These are phyloP conservation scores for Musa acuminata DNA, from an alignment of 176 grass and related monocot genomes.

Conservation along the genomic window DNA sequence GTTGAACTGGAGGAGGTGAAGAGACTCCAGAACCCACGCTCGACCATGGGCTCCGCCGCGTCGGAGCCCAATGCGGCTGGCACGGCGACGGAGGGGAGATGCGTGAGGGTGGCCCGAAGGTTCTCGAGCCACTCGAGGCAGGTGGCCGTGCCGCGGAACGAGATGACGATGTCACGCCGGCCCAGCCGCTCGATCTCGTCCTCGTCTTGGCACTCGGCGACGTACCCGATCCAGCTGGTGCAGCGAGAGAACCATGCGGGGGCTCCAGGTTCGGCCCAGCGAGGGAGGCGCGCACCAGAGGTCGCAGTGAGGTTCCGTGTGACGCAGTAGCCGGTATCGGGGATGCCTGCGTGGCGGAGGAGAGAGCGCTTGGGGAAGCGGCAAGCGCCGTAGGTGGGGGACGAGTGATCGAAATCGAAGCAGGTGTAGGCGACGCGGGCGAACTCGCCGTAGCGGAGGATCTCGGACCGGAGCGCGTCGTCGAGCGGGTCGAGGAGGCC, in stretches of 20 bases:
- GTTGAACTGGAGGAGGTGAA: constrained; percentile 24
- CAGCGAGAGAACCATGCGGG: constrained; percentile 13
- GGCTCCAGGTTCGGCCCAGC: constrained; percentile 6
- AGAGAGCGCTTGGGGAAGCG: constrained; percentile 31
- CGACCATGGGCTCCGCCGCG: constrained; percentile 21
- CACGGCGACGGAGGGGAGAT: background rate
- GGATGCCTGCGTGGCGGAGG: constrained; percentile 24
- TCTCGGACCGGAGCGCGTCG: constrained; percentile 33
- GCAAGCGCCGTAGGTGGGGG: constrained; percentile 32
- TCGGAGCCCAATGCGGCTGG: background rate
- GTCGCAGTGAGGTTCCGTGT: constrained; percentile 36
- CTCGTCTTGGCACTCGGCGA: constrained; percentile 41
- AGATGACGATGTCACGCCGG: constrained; percentile 36
- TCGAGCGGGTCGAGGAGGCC: constrained; percentile 42
- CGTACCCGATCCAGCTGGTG: constrained; percentile 44
- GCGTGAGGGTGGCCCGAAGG: constrained; percentile 28
- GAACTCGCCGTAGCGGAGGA: constrained; percentile 45
- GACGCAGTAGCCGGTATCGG: constrained; percentile 26
- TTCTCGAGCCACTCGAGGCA: constrained; percentile 41
- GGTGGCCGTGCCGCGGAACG: constrained; percentile 38
- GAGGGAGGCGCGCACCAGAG: constrained; percentile 12
- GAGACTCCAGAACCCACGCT: constrained; percentile 44
- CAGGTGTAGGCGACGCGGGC: constrained; percentile 35
- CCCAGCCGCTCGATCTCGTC: constrained; percentile 42
- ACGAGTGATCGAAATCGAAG: constrained; percentile 29